phyloP scores from a whole-genome alignment of 2,329 filamentous ascomycete species.

The Phialophora chinensis region DNA sequence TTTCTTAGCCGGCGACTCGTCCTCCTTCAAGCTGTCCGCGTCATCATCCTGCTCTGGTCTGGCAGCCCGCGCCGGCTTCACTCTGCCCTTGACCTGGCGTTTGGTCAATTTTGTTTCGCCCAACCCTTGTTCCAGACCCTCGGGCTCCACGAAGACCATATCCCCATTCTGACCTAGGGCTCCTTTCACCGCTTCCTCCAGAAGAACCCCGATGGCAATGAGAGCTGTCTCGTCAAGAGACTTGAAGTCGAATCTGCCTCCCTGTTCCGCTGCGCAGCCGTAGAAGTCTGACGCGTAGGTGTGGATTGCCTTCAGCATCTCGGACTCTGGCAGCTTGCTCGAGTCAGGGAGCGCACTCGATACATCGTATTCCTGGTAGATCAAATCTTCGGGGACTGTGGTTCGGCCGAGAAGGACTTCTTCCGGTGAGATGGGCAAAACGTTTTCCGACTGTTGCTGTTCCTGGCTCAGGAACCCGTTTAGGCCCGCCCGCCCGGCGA shows the following conservation, averaged over 20 bases:
- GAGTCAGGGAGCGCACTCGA: constrained; percentile 8
- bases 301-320: constrained; percentile 64
- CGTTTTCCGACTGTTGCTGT: constrained; percentile 27
- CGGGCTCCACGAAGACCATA: constrained; percentile 61
- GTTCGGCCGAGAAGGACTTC: constrained; percentile 62
- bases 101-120: constrained; percentile 32
- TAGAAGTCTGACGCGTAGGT: constrained; percentile 64
- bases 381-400: constrained; percentile 56
- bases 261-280: constrained; percentile 44
- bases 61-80: constrained; percentile 19
- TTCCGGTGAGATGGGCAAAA: constrained; percentile 58
- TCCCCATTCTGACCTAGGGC: constrained; percentile 63
- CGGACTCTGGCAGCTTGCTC: constrained; percentile 61
- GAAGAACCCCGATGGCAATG: constrained; percentile 64
- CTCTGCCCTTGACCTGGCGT: constrained; percentile 37
- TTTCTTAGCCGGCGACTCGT: constrained; percentile 31
- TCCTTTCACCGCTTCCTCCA: constrained; percentile 63
- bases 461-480: constrained; percentile 45
- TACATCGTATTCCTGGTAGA: constrained; percentile 62
- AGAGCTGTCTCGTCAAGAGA: constrained; percentile 68
- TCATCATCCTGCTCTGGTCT: constrained; percentile 26
- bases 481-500: constrained; percentile 59
- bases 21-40: constrained; percentile 26
- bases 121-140: constrained; percentile 39
- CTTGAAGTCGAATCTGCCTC: constrained; percentile 51